Evolutionary conservation across 2,329 filamentous ascomycete genomes (phyloP).

Genomic region (Cladosporium phlei): DNA sequence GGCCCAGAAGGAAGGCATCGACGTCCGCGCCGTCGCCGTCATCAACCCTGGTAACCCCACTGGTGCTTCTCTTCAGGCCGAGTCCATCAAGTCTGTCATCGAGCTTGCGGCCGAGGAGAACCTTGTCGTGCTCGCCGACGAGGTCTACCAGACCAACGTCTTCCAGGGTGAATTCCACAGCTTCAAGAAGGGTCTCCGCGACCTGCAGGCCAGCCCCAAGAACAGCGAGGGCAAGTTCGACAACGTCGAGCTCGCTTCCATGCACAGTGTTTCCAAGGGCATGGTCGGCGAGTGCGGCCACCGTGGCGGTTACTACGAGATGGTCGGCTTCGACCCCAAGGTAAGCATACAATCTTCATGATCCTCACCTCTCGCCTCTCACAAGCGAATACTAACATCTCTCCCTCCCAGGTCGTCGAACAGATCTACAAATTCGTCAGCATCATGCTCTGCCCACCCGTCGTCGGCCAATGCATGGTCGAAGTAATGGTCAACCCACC

Average conservation of each 20-base stretch:
- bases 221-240: conserved; percentile 71
- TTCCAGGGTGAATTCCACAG: conserved; percentile 91
- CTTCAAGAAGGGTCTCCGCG: conserved; percentile 84
- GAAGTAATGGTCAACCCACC: conserved; percentile 98
- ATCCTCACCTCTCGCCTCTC: neutral
- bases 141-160: conserved; percentile 99
- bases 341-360: conserved; percentile 19
- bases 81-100: conserved; percentile 79
- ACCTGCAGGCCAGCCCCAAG: conserved; percentile 64
- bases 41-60: conserved; percentile 99
- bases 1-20: conserved; percentile 70
- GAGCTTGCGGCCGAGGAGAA: conserved; percentile 80
- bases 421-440: conserved; percentile 99
- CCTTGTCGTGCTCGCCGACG: conserved; percentile 87
- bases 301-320: conserved; percentile 95
- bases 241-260: conserved; percentile 77
- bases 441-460: conserved; percentile 93
- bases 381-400: conserved; percentile 17
- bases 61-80: conserved; percentile 73
- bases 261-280: conserved; percentile 94
- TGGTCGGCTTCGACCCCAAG: conserved; percentile 71
- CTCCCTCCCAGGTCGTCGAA: conserved; percentile 67
- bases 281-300: conserved; percentile 99
- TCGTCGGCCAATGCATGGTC: conserved; percentile 91
- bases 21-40: conserved; percentile 88